phyloP scores from a whole-genome alignment of 2,329 filamentous ascomycete species.

The Penicillium sp. region DNA sequence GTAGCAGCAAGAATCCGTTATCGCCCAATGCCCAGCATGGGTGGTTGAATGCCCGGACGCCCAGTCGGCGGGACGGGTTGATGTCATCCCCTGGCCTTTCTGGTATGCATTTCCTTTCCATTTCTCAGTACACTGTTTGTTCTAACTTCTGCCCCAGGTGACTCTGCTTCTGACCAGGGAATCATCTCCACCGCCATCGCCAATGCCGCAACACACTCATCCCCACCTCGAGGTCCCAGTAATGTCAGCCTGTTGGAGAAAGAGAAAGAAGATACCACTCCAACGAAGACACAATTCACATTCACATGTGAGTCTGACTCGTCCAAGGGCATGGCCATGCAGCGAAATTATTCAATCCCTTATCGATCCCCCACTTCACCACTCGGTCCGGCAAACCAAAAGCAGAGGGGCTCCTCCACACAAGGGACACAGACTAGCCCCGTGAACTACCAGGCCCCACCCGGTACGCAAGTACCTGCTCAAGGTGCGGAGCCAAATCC shows the following conservation, averaged over 20 bases:
- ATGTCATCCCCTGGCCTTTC: constrained; percentile 42
- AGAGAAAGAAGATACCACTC: constrained; percentile 64
- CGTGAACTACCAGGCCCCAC: constrained; percentile 27
- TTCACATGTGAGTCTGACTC: constrained; percentile 94
- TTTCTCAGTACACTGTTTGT: not conserved
- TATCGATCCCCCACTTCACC: constrained; percentile 35
- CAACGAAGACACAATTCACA: constrained; percentile 85
- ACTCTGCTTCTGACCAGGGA: constrained; percentile 57
- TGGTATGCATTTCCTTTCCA: constrained; percentile 25
- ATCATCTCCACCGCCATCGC: constrained; percentile 93
- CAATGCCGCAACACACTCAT: constrained; percentile 70
- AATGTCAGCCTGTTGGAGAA: constrained; percentile 76
- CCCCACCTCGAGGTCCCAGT: constrained; percentile 64
- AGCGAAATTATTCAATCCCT: constrained; percentile 49
- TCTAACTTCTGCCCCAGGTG: constrained; percentile 28
- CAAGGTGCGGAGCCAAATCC: constrained; percentile 46
- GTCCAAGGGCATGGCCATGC: constrained; percentile 73
- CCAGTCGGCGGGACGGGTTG: constrained; percentile 48
- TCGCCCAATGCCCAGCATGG: constrained; percentile 57
- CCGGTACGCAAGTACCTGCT: constrained; percentile 26
- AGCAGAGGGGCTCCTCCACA: constrained; percentile 45
- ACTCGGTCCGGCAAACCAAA: constrained; percentile 32
- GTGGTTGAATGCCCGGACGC: constrained; percentile 52
- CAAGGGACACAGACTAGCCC: constrained; percentile 58
- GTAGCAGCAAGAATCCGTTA: constrained; percentile 61